Evolutionary conservation across 345 rosid species (phyloP), one percentile per base, ranked within the genome.

Genomic region (Cardiospermum halicacabum): DNA sequence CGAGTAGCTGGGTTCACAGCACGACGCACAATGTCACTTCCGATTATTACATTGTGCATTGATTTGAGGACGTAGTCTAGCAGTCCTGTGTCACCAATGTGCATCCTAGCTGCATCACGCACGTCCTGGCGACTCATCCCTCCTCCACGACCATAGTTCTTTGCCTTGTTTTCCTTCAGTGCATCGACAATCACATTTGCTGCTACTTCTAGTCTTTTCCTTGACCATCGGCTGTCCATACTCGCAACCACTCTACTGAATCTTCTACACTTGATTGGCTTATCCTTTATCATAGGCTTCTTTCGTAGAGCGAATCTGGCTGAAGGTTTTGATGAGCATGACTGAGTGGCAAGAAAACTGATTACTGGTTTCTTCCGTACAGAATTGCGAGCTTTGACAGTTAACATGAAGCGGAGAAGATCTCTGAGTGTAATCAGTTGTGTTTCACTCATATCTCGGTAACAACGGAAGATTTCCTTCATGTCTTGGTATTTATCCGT

Each of bases 61-160:
- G 88, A 84, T 62, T 93, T 90, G 72, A 93, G 64, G 34, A 93
- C 96, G 57, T 85, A 86, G 63, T 93, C 97, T 1, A 90, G 78
- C 78, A 93, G 73, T 15, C 98, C 97, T 0, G 96, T 88, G 66
- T 93, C 98, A 6, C 98, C 97, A 27, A 93, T 90, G 61, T 86
- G 92, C 76, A 82, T 74, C 70, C 98, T 73, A 61, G 98, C 98
- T 34, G 94, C 82, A 76, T 90, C 97, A 74, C 98, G 83, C 42
- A 90, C 85, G 36, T 90, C 94, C 72, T 90, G 97, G 55, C 98
- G 59, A 39, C 83, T 88, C 98, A 93, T 88, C 49, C 97, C 89
- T 10, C 97, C 89, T 10, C 70, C 73, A 26, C 56, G 64, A 13
- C 82, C 32, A 2, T 11, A 60, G 9, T 67, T 78, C 34, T 71